Conservation (phyloP, 192 early-diverging fungal genomes). For the Umbelopsis ramanniana region DNA sequence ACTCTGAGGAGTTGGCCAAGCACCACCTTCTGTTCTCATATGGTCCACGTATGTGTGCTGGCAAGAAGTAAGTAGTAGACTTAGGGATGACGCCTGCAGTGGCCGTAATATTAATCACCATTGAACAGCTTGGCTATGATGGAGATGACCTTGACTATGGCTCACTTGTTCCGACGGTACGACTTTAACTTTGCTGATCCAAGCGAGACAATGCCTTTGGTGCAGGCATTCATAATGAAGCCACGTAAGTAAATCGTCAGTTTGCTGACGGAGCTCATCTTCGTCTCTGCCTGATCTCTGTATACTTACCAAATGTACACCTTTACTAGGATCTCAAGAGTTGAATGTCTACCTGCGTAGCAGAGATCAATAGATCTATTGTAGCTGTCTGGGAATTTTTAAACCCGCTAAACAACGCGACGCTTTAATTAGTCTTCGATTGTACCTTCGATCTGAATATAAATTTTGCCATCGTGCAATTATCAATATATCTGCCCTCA, state of each 20-base stretch:
- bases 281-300: background rate
- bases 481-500: too few species aligned
- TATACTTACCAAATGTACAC: too few species aligned
- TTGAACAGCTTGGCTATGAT: conserved; percentile 8
- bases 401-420: too few species aligned
- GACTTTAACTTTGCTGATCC: background rate
- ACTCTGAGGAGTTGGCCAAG: background rate
- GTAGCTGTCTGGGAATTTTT: too few species aligned
- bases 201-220: background rate
- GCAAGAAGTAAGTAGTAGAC: conserved; percentile 11
- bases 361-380: background rate
- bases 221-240: background rate
- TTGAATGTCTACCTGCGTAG: background rate
- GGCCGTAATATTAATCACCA: background rate
- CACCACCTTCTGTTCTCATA: conserved; percentile 3
- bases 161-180: conserved; percentile 4
- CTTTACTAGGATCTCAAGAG: background rate
- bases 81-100: background rate
- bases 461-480: too few species aligned
- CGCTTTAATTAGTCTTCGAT: too few species aligned
- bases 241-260: background rate
- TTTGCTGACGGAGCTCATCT: background rate
- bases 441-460: too few species aligned
- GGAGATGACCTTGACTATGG: conserved; percentile 12
- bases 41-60: conserved; percentile 19